phyloP scores from a whole-genome alignment of 305 asterid genomes.

The Fraxinus dipetala region DNA sequence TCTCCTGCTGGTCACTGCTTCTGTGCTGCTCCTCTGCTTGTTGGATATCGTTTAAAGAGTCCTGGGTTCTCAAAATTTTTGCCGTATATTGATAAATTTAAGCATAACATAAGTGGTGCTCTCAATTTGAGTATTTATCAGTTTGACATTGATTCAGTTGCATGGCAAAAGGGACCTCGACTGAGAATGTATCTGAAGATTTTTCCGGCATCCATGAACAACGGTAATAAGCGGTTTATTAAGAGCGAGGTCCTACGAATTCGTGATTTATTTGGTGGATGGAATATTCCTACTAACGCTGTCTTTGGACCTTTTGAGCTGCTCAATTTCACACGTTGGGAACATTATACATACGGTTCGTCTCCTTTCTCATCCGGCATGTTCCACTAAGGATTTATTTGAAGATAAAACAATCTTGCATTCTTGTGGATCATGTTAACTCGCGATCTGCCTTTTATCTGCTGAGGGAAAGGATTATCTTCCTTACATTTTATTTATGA shows the following conservation, averaged over 20 bases:
- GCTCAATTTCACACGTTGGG: slow-evolving; percentile 63
- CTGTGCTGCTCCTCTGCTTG: slow-evolving; percentile 72
- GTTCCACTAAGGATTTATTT: not conserved
- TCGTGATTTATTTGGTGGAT: slow-evolving; percentile 49
- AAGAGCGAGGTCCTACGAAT: slow-evolving; percentile 59
- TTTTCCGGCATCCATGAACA: slow-evolving; percentile 43
- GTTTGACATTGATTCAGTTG: slow-evolving; percentile 46
- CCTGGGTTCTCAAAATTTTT: slow-evolving; percentile 60
- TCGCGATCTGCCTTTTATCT: not conserved
- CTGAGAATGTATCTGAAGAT: slow-evolving; percentile 58
- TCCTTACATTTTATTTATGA: not conserved
- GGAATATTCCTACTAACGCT: slow-evolving; percentile 51
- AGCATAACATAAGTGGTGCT: slow-evolving; percentile 41
- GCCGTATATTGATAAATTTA: slow-evolving; percentile 40
- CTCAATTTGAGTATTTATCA: slow-evolving; percentile 42
- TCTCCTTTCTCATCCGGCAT: slow-evolving; percentile 26
- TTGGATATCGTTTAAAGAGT: slow-evolving; percentile 80
- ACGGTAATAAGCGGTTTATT: slow-evolving; percentile 36
- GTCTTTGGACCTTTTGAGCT: slow-evolving; percentile 82
- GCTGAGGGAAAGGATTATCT: not conserved
- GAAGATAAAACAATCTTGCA: not conserved
- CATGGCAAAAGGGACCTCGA: slow-evolving; percentile 66
- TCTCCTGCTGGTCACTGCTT: slow-evolving; percentile 49
- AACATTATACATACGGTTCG: slow-evolving; percentile 48
- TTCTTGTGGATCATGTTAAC: not conserved